A percentile compares a stretch with the other conserved stretches of the same genome.
Conservation (phyloP, 2,329 filamentous ascomycete species). For the Graphiopsis chlorocephala region DNA sequence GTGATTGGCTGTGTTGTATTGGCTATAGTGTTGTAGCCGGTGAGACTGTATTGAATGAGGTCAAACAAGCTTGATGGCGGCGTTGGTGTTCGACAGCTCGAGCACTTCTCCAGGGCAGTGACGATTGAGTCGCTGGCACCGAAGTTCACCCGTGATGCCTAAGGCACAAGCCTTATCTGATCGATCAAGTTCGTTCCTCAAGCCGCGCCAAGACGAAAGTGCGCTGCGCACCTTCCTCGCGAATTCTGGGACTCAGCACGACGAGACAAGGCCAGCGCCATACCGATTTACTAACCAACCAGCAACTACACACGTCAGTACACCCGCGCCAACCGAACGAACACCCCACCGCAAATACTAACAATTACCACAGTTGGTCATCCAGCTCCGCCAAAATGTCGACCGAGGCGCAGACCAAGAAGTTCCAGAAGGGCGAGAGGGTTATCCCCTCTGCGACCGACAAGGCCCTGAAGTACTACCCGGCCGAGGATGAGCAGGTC, state of each 20-base stretch:
- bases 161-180: no score
- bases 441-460: constrained; percentile 80
- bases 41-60: not conserved
- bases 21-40: not conserved
- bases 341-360: constrained; percentile 4
- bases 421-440: constrained; percentile 95
- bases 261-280: not conserved
- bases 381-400: constrained; percentile 27
- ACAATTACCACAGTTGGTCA: constrained; percentile 18
- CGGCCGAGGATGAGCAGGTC: constrained; percentile 83
- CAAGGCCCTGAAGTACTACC: constrained; percentile 99
- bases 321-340: constrained; percentile 3
- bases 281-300: constrained; percentile 4
- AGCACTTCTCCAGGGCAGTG: not conserved
- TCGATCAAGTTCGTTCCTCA: no score
- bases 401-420: constrained; percentile 65
- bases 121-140: not conserved
- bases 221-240: not conserved
- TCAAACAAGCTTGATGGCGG: not conserved
- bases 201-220: not conserved
- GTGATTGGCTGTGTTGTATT: constrained; percentile 12
- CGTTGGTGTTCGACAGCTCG: not conserved
- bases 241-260: not conserved
- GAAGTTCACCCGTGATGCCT: not conserved
- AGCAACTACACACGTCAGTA: constrained; percentile 15